Percentiles rank a stretch among this genome's conserved stretches.
Evolutionary conservation across 495 filamentous ascomycete species (phyloP).

Genomic region (Penicillium taxi): DNA sequence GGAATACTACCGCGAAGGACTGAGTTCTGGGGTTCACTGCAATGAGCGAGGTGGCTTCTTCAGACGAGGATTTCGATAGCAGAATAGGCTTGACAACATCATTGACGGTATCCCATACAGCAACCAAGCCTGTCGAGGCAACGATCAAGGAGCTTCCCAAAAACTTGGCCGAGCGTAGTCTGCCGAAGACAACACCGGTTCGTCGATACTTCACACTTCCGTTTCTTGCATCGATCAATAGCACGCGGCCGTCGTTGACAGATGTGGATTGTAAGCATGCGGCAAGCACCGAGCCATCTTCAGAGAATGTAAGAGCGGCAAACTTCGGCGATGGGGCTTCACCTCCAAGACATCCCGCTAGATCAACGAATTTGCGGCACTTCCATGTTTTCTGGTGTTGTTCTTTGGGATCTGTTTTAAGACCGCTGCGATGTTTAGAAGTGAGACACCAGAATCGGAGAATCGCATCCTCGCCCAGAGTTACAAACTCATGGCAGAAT

Average conservation of each 20-base stretch:
- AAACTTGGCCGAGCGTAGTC: conserved; percentile 26
- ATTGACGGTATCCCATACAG: conserved; percentile 38
- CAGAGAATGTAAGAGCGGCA: conserved; percentile 59
- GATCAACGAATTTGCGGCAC: conserved; percentile 52
- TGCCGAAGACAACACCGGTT: conserved; percentile 24
- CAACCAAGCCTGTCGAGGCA: conserved; percentile 28
- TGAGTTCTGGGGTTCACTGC: conserved; percentile 31
- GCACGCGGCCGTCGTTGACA: conserved; percentile 18
- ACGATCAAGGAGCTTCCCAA: conserved; percentile 29
- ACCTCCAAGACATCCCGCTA: conserved; percentile 34
- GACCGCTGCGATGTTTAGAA: conserved; percentile 52
- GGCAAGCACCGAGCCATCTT: conserved; percentile 81
- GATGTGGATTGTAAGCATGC: conserved; percentile 34
- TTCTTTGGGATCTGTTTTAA: conserved; percentile 46
- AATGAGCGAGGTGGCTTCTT: conserved; percentile 16
- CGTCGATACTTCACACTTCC: conserved; percentile 28
- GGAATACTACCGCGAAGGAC: conserved; percentile 29
- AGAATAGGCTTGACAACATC: conserved; percentile 29
- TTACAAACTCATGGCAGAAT: conserved; percentile 60
- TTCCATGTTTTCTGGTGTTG: conserved; percentile 60
- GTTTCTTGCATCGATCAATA: conserved; percentile 31
- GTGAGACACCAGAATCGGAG: conserved; percentile 73
- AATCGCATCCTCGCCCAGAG: conserved; percentile 69
- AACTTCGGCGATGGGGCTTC: conserved; percentile 23
- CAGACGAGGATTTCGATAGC: conserved; percentile 4